Evolutionary conservation across 1,139 yeast genomes (phyloP).

Genomic region (Blastobotrys capitulatus): DNA sequence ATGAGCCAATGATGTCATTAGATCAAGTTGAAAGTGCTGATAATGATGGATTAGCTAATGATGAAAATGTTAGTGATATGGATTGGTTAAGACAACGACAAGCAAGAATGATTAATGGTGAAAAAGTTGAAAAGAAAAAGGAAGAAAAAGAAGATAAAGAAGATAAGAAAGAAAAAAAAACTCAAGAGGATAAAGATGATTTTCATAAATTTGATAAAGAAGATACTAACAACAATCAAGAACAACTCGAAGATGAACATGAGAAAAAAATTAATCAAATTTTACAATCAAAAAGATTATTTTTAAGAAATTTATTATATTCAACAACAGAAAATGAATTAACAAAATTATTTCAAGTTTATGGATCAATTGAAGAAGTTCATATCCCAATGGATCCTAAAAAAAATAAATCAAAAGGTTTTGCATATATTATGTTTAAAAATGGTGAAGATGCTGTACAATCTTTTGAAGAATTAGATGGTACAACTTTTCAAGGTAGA

Average conservation of each 20-base stretch:
- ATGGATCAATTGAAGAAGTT: constrained; percentile 45
- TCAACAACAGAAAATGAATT: constrained; percentile 79
- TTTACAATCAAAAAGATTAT: constrained; percentile 69
- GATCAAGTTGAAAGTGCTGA: constrained; percentile 5
- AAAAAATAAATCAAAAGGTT: constrained; percentile 88
- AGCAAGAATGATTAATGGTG: constrained; percentile 58
- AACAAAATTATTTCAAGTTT: constrained; percentile 48
- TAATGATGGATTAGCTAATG: constrained; percentile 13
- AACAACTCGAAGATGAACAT: constrained; percentile 28
- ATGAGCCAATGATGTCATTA: constrained; percentile 13
- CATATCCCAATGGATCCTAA: constrained; percentile 89
- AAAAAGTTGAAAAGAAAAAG: constrained; percentile 13
- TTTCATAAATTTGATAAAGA: constrained; percentile 14
- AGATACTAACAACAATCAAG: constrained; percentile 15
- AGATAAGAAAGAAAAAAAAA: constrained; percentile 4
- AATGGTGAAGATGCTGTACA: constrained; percentile 64
- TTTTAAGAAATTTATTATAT: constrained; percentile 80
- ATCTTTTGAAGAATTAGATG: constrained; percentile 73
- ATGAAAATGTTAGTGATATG: constrained; percentile 55
- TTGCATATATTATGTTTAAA: constrained; percentile 74
- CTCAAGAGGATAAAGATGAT: too few relatives aligned
- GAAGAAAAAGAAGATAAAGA: constrained; percentile 15
- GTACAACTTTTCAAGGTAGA: constrained; percentile 91
- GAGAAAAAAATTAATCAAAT: constrained; percentile 50
- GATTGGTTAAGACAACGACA: constrained; percentile 86